Evolutionary conservation across 2,329 filamentous ascomycete species (phyloP), one percentile per base, ranked within the genome.

Genomic region (Colletotrichum ledebouriae): DNA sequence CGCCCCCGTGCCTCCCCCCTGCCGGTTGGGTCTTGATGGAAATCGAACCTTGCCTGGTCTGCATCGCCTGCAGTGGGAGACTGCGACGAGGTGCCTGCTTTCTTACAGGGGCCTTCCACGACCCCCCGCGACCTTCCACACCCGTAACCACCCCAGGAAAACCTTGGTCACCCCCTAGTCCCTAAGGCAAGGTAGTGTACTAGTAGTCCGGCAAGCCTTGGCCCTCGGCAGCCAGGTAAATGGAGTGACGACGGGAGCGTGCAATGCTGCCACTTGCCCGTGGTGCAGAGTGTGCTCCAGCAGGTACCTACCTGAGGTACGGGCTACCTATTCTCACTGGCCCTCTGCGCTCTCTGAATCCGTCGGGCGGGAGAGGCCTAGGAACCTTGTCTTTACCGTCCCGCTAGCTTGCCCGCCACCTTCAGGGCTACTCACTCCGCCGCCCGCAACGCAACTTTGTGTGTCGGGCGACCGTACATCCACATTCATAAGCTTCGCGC

Each of bases 401-500:
- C 49, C 61, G 57, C 62, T 69, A 69, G 66, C 49, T 60, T 59
- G 66, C 61, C 66, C 66, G 66, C 61, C 55, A 60, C 66, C 25
- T 11, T 65, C 61, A 69, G 66, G 61, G 66, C 66, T 69, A 66
- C 61, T 66, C 61, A 63, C 13, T 63, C 34, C 56, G 42, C 62
- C 66, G 61, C 66, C 66, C 66, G 66, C 66, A 69, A 65, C 61
- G 61, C 64, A 69, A 69, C 66, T 68, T 46, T 59, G 47, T 33
- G 49, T 44, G 25, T 25, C 39, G 60, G 33, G 33, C 57, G 61
- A 34, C 42, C 33, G 61, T 4, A 42, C 55, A 65, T 60, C 49
- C 61, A 55, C 61, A 66, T 69, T 69, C 62, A 69, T 66, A 69
- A 69, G 66, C 66, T 66, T 69, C 66, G 66, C 49, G 55, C 66